phyloP scores from a whole-genome alignment of 2,329 filamentous ascomycete genomes.

The Phyllosticta citrichinensis region DNA sequence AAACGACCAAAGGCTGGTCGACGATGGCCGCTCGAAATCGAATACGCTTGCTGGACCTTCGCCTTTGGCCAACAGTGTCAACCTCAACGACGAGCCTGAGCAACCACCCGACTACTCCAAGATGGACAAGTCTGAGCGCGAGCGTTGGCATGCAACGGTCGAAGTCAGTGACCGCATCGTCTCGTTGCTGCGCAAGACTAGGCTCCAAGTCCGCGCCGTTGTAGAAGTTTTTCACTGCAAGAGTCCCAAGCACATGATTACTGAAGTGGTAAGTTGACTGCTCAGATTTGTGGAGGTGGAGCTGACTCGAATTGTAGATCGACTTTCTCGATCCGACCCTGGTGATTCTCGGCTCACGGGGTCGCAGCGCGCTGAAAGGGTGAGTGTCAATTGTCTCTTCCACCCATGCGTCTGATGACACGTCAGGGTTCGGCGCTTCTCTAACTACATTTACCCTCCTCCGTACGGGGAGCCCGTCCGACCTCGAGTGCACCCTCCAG shows the following conservation, averaged over 20 bases:
- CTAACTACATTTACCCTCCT: not conserved
- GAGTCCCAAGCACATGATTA: constrained; percentile 90
- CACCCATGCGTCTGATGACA: not conserved
- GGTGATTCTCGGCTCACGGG: constrained; percentile 85
- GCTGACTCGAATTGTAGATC: constrained; percentile 43
- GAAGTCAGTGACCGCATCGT: constrained; percentile 76
- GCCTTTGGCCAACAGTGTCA: constrained; percentile 24
- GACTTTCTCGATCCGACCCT: constrained; percentile 85
- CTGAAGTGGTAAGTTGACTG: constrained; percentile 58
- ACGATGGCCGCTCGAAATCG: constrained; percentile 20
- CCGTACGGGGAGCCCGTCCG: not conserved
- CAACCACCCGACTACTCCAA: constrained; percentile 24
- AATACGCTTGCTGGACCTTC: constrained; percentile 20
- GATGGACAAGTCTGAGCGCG: constrained; percentile 54
- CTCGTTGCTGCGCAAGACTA: constrained; percentile 80
- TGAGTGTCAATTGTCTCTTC: constrained; percentile 34
- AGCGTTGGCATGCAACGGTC: constrained; percentile 70
- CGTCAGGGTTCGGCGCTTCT: not conserved
- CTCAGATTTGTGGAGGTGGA: not conserved
- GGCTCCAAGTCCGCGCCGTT: constrained; percentile 83
- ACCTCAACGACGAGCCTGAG: constrained; percentile 18
- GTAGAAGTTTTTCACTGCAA: constrained; percentile 98
- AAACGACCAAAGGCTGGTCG: constrained; percentile 22
- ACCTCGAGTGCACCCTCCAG: not conserved
- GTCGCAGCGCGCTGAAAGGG: constrained; percentile 88